These are phyloP conservation scores for Xylariaceae sp. DNA, from an alignment of 2,329 filamentous ascomycete species.

Conservation along the genomic window DNA sequence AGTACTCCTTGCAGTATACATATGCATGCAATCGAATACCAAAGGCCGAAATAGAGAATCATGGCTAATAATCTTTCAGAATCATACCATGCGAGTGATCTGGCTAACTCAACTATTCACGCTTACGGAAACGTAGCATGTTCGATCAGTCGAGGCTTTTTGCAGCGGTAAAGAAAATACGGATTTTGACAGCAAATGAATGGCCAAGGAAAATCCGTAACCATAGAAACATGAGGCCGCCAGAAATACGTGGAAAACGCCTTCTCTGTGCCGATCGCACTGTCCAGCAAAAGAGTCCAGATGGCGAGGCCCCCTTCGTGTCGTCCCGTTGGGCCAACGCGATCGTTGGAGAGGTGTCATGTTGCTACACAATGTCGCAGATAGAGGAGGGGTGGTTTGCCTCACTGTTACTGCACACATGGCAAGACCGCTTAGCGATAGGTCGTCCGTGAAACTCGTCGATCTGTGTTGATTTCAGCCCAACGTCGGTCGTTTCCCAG, in stretches of 20 bases:
- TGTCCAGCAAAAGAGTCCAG: not conserved
- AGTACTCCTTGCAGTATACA: not conserved
- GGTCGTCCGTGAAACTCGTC: conserved; percentile 2
- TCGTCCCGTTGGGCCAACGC: not conserved
- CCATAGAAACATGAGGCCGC: not conserved
- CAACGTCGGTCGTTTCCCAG: not conserved
- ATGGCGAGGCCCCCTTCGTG: conserved; percentile 1
- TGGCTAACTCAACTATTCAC: not conserved
- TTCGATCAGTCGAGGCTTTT: not conserved
- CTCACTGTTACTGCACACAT: conserved; percentile 7
- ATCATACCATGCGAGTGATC: not conserved
- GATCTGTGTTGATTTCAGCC: conserved; percentile 12
- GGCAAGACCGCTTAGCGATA: conserved; percentile 10
- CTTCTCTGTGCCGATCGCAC: no score
- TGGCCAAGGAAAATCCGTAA: not conserved
- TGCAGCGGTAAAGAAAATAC: not conserved
- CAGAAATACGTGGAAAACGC: not conserved
- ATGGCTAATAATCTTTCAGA: not conserved
- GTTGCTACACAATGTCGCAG: not conserved
- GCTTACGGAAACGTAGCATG: no score
- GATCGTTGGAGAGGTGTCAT: not conserved
- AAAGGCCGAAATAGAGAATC: no score
- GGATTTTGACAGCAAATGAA: not conserved
- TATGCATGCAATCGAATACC: not conserved
- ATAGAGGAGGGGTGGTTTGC: not conserved